These are phyloP conservation scores for Mortierella sp. DNA, from an alignment of 371 early-diverging fungal species.

Conservation along the genomic window DNA sequence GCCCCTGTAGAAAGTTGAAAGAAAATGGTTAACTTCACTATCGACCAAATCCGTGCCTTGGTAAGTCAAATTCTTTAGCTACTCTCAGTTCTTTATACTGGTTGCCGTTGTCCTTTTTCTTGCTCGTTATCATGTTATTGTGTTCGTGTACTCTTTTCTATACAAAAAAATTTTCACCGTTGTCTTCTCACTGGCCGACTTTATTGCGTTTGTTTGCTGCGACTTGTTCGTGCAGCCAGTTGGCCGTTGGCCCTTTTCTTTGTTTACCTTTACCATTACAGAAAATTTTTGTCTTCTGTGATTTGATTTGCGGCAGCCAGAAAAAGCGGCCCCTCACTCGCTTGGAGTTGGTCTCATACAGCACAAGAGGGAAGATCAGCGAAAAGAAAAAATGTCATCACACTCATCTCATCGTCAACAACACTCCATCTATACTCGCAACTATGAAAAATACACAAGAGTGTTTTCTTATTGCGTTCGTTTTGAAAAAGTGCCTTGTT, in stretches of 20 bases:
- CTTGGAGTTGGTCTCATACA: background rate
- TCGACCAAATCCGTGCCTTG: constrained; percentile 78
- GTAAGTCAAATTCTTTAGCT: constrained; percentile 77
- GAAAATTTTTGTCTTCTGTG: background rate
- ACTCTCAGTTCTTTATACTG: too few species aligned
- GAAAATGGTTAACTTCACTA: constrained; percentile 68
- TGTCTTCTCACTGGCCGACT: background rate
- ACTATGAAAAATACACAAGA: background rate
- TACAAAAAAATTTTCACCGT: background rate
- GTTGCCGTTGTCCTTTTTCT: background rate
- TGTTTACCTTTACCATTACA: background rate
- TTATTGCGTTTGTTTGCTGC: background rate
- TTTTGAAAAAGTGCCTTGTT: background rate
- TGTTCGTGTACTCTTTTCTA: too few species aligned
- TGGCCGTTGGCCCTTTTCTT: background rate
- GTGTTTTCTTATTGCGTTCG: background rate
- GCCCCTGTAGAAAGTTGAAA: constrained; percentile 65
- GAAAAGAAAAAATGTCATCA: background rate
- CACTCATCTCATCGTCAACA: background rate
- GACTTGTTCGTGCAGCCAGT: background rate
- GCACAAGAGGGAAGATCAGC: background rate
- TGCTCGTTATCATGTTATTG: background rate
- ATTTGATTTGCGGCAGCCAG: constrained; percentile 3
- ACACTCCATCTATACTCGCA: background rate
- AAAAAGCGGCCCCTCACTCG: background rate